phyloP scores from a whole-genome alignment of 441 rosid genomes.

The Arabidopsis hybrid region DNA sequence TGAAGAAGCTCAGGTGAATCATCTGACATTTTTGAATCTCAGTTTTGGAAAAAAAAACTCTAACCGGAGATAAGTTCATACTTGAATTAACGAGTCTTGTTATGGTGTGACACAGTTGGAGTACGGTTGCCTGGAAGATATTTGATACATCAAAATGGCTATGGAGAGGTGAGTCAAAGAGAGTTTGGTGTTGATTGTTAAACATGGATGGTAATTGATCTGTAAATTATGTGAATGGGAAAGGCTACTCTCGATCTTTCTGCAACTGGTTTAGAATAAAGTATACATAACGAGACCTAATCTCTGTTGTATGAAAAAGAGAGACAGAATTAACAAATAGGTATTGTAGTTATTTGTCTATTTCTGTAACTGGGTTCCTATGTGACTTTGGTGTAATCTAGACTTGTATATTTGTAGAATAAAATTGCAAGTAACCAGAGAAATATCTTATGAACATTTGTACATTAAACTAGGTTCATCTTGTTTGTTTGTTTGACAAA shows the following conservation, averaged over 20 bases:
- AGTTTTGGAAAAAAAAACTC: too few species aligned
- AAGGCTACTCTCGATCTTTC: slow-evolving; percentile 11
- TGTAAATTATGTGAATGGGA: slow-evolving; percentile 23
- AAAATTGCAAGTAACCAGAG: slow-evolving; percentile 5
- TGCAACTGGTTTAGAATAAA: too few species aligned
- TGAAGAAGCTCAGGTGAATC: slow-evolving; percentile 68
- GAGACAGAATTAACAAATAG: slow-evolving; percentile 16
- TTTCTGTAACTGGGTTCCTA: neutral
- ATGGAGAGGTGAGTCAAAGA: slow-evolving; percentile 24
- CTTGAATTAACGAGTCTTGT: slow-evolving; percentile 6
- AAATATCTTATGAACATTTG: neutral
- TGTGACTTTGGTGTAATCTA: neutral
- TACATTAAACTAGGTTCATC: neutral
- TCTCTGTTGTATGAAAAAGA: slow-evolving; percentile 15
- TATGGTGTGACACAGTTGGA: slow-evolving; percentile 40
- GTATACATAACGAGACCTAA: neutral
- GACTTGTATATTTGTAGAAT: slow-evolving; percentile 5
- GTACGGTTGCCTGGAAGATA: slow-evolving; percentile 33
- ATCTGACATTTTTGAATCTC: neutral
- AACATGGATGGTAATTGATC: slow-evolving; percentile 2
- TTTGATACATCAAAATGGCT: slow-evolving; percentile 17
- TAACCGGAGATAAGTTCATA: neutral
- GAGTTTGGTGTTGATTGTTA: slow-evolving; percentile 7
- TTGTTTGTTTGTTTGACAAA: too few species aligned
- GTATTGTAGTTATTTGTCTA: neutral